A percentile compares a stretch with the other conserved stretches of the same genome.
Conservation (phyloP, 345 rosid genomes). For the Kernera saxatilis region DNA sequence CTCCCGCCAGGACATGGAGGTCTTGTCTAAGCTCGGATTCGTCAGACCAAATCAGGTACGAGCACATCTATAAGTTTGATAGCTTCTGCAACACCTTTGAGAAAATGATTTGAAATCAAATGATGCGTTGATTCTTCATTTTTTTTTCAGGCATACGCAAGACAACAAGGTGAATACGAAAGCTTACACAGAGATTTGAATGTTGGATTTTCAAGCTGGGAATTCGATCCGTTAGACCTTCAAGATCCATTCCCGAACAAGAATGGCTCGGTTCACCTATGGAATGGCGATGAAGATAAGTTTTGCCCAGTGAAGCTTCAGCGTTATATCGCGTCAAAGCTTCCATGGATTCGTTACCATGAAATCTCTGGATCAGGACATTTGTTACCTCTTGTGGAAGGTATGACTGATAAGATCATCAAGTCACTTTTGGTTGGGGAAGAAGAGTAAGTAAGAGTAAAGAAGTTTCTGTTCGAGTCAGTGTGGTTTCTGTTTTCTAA, state of each 20-base stretch:
- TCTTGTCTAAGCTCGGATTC: conserved; percentile 27
- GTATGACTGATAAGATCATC: conserved; percentile 42
- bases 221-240: conserved; percentile 61
- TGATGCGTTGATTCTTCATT: background rate
- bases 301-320: conserved; percentile 45
- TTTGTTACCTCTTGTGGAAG: conserved; percentile 39
- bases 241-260: conserved; percentile 51
- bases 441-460: background rate
- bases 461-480: background rate
- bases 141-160: conserved; percentile 25
- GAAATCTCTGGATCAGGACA: conserved; percentile 61
- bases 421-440: conserved; percentile 37
- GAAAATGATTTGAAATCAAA: background rate
- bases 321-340: conserved; percentile 36
- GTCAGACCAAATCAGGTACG: conserved; percentile 13
- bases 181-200: conserved; percentile 57
- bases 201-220: conserved; percentile 71
- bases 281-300: conserved; percentile 77
- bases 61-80: background rate
- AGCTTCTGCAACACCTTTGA: background rate
- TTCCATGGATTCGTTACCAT: conserved; percentile 56
- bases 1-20: conserved; percentile 33
- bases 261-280: conserved; percentile 54
- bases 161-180: conserved; percentile 61
- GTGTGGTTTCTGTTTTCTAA: background rate